A percentile compares a stretch with the other conserved stretches of the same genome.
Conservation (phyloP, 371 early-diverging fungal species). For the Smittium mucronatum region DNA sequence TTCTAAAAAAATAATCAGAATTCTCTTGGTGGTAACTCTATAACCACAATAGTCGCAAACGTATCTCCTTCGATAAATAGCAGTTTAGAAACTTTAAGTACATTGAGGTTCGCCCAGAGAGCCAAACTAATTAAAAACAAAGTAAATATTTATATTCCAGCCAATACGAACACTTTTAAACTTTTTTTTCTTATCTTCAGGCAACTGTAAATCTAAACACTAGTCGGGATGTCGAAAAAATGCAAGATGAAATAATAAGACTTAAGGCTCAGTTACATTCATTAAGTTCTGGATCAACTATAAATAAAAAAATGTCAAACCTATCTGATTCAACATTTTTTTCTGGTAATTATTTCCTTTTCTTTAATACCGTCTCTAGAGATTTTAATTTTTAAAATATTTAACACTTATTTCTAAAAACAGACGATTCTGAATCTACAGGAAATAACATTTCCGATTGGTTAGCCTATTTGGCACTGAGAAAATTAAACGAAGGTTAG, state of each 20-base stretch:
- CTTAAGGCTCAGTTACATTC: slow-evolving; percentile 23
- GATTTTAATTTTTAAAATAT: background rate
- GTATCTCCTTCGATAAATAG: slow-evolving; percentile 61
- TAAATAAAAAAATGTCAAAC: background rate
- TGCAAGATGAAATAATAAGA: slow-evolving; percentile 41
- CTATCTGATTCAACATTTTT: background rate
- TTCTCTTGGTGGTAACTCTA: slow-evolving; percentile 50
- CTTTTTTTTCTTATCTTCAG: slow-evolving; percentile 7
- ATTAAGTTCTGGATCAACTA: slow-evolving; percentile 10
- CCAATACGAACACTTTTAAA: slow-evolving; percentile 20
- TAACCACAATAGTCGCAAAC: slow-evolving; percentile 75
- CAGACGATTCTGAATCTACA: background rate
- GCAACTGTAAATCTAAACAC: slow-evolving; percentile 49
- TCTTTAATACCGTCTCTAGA: background rate
- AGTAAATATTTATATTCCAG: slow-evolving; percentile 6
- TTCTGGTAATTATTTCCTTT: background rate
- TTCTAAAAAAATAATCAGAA: too few species aligned
- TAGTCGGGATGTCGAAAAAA: slow-evolving; percentile 42
- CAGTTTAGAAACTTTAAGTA: slow-evolving; percentile 68
- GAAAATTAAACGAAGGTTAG: slow-evolving; percentile 8
- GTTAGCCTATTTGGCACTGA: slow-evolving; percentile 10
- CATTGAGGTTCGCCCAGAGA: slow-evolving; percentile 79
- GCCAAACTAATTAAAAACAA: slow-evolving; percentile 81
- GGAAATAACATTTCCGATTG: slow-evolving; percentile 3
- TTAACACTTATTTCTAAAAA: background rate